These are phyloP conservation scores for Nicotiana benthamiana DNA, from an alignment of 257 asterid genomes.

Conservation along the genomic window DNA sequence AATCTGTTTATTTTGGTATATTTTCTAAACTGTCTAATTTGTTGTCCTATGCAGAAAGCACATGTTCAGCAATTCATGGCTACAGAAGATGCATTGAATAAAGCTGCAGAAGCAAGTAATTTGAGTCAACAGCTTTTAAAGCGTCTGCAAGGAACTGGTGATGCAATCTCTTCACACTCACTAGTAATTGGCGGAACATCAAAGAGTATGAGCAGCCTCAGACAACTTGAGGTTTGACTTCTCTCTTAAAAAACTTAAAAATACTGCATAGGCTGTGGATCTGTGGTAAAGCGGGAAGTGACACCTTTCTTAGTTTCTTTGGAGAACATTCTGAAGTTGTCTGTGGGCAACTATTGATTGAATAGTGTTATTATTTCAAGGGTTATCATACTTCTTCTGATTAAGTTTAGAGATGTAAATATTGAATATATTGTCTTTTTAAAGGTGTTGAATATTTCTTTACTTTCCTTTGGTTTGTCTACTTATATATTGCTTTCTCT, in stretches of 20 bases:
- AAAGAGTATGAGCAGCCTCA: constrained; percentile 95
- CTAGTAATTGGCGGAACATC: constrained; percentile 55
- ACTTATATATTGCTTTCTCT: background rate
- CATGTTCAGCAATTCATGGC: constrained; percentile 98
- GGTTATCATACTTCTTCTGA: background rate
- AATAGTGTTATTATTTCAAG: background rate
- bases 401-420: background rate
- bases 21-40: constrained; percentile 1
- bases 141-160: constrained; percentile 84
- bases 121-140: constrained; percentile 66
- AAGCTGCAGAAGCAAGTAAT: constrained; percentile 94
- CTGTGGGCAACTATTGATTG: background rate
- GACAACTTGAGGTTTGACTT: constrained; percentile 88
- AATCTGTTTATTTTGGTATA: background rate
- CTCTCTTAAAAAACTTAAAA: background rate
- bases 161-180: constrained; percentile 61
- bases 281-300: background rate
- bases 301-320: background rate
- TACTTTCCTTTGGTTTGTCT: background rate
- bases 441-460: background rate
- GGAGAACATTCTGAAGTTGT: background rate
- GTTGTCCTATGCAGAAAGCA: constrained; percentile 57
- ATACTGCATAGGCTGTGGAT: background rate
- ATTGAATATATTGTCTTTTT: background rate
- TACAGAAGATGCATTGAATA: constrained; percentile 94